Conservation (phyloP, 805 yeast genomes). For the Saccharomyces paradoxus region DNA sequence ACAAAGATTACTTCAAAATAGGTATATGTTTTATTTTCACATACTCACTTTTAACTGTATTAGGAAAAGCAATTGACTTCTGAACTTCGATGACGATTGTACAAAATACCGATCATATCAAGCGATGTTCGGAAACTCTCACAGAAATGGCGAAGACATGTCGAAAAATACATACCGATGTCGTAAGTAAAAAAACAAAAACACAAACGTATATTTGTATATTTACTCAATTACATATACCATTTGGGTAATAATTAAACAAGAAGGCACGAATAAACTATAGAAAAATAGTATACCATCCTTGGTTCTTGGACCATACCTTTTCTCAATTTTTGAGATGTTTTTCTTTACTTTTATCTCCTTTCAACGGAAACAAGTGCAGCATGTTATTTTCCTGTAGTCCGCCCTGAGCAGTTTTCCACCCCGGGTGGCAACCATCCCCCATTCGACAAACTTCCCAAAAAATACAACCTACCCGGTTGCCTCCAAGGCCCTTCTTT, state of each 20-base stretch:
- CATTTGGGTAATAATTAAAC: background rate
- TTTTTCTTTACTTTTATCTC: background rate
- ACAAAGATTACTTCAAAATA: background rate
- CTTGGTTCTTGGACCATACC: background rate
- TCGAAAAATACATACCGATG: background rate
- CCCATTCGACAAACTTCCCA: background rate
- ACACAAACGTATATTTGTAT: background rate
- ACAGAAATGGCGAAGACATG: background rate
- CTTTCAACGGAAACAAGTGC: background rate
- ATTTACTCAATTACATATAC: background rate
- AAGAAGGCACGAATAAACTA: background rate
- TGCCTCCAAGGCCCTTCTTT: background rate
- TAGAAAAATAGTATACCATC: background rate
- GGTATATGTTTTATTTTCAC: background rate
- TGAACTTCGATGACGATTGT: background rate
- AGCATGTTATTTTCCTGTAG: background rate
- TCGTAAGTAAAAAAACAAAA: background rate
- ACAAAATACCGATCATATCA: background rate
- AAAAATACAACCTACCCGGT: background rate
- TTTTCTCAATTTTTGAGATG: background rate
- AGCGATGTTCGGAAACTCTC: background rate
- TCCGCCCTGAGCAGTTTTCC: background rate
- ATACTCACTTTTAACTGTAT: background rate
- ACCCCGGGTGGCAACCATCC: background rate
- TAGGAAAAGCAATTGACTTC: background rate